Conservation (phyloP, 176 grass and related monocot genomes). For the Luzula sylvatica region DNA sequence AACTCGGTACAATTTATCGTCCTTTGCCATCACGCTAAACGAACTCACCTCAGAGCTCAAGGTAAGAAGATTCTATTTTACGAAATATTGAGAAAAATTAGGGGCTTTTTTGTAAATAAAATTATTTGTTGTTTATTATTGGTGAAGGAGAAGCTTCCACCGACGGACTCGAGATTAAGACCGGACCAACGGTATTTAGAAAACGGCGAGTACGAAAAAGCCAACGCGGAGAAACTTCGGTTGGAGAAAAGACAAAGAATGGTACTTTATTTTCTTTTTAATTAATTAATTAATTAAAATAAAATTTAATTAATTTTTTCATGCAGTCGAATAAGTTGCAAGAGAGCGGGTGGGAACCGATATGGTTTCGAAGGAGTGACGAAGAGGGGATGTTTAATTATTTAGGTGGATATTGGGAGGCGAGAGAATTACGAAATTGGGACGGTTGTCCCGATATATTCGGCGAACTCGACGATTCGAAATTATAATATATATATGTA, state of each 20-base stretch:
- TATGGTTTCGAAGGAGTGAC: constrained; percentile 56
- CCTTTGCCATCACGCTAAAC: constrained; percentile 83
- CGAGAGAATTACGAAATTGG: constrained; percentile 54
- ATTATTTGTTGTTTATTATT: neutral
- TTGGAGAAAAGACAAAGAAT: constrained; percentile 64
- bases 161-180: constrained; percentile 85
- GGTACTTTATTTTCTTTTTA: constrained; percentile 29
- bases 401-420: constrained; percentile 72
- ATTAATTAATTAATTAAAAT: too few species aligned
- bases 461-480: constrained; percentile 33
- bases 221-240: constrained; percentile 68
- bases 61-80: constrained; percentile 37
- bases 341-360: constrained; percentile 82
- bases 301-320: neutral
- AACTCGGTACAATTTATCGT: constrained; percentile 80
- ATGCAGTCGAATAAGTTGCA: constrained; percentile 77
- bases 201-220: constrained; percentile 80
- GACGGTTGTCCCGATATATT: constrained; percentile 65
- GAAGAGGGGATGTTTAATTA: constrained; percentile 44
- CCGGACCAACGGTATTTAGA: constrained; percentile 79
- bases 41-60: constrained; percentile 53
- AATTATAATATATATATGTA: neutral
- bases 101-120: too few species aligned
- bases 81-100: neutral
- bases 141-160: constrained; percentile 76